Conservation (phyloP, 495 filamentous ascomycete genomes). For the Apiosordaria backusii region DNA sequence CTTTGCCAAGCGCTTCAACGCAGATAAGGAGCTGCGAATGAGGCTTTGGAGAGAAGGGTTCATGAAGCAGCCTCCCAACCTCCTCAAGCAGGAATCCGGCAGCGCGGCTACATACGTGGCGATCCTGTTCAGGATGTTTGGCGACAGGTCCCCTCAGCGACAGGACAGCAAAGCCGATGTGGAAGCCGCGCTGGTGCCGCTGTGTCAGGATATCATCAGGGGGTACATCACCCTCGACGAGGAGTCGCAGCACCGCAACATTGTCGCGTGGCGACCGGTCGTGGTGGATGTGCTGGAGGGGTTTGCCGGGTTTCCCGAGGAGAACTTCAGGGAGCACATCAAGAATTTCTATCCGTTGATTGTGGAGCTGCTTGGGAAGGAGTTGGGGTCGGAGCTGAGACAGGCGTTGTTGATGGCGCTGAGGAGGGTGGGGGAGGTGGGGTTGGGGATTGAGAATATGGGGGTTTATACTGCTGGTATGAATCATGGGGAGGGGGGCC, state of each 20-base stretch:
- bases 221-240: constrained; percentile 82
- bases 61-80: constrained; percentile 98
- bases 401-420: constrained; percentile 71
- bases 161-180: constrained; percentile 73
- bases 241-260: constrained; percentile 92
- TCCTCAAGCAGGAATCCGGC: constrained; percentile 96
- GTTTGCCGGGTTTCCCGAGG: constrained; percentile 80
- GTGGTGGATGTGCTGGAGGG: constrained; percentile 98
- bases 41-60: constrained; percentile 94
- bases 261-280: constrained; percentile 92
- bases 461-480: constrained; percentile 1
- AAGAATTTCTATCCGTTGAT: constrained; percentile 79
- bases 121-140: constrained; percentile 95
- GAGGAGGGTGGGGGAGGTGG: constrained; percentile 76
- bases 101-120: constrained; percentile 89
- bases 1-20: constrained; percentile 96
- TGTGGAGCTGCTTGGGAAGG: constrained; percentile 78
- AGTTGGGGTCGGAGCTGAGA: constrained; percentile 74
- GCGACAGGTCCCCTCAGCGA: constrained; percentile 78
- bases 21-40: constrained; percentile 92
- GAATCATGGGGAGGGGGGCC: constrained; percentile 10
- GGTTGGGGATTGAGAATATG: constrained; percentile 61
- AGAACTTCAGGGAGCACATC: constrained; percentile 76
- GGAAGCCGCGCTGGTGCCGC: constrained; percentile 85
- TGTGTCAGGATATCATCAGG: constrained; percentile 88